Base-by-base conservation (phyloP, 768 basidiomycete species). In the Mrakia frigida region DNA sequence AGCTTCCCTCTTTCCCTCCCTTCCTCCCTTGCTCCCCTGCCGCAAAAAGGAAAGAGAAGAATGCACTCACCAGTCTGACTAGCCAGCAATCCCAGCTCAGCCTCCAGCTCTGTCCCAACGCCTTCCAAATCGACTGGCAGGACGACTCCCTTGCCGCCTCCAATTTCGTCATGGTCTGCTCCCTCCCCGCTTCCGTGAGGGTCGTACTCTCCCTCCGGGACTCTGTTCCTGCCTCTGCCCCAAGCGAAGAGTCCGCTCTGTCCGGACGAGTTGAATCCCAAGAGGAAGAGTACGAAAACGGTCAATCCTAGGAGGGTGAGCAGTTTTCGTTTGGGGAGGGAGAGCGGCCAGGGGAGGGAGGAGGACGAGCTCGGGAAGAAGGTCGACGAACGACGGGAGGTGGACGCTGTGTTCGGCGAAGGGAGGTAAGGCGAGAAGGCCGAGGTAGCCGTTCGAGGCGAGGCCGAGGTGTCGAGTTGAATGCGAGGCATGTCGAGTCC, bases 201-300 rank as follows among this genome's bases (percentile, higher is more conserved):
- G 28, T 74, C 73, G 39, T 74, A 74, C 61, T 74, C 73, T 41
- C 53, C 73, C 73, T 39, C 39, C 4, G 61, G 41, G 18, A 28
- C 70, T 37, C 50, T 56, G 11, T 18, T 53, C 28, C 9, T 50
- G 16, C 46, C 46, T 21, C 46, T 50, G 11, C 46, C 35, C 35
- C 18, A 72, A 14, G 70, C 53, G 5, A 33, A 59, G 5, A 72
- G 35, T 0, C 46, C 46, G n/a, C 46, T 53, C 28, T 21, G 52
- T 21, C 46, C 52, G n/a, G 69, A 52, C 50, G 46, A 53, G 70
- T 59, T 72, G 33, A 6, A 59, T 39, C 31, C 46, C 14, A 72
- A 53, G 52, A 72, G 33, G n/a, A 72, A 56, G 52, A 72, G 10
- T 53, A 72, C 6, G 18, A 72, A 31, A 53, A 72, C 18, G 6